Base-by-base conservation (phyloP, 306 rosid species). In the Abrus precatorius region DNA sequence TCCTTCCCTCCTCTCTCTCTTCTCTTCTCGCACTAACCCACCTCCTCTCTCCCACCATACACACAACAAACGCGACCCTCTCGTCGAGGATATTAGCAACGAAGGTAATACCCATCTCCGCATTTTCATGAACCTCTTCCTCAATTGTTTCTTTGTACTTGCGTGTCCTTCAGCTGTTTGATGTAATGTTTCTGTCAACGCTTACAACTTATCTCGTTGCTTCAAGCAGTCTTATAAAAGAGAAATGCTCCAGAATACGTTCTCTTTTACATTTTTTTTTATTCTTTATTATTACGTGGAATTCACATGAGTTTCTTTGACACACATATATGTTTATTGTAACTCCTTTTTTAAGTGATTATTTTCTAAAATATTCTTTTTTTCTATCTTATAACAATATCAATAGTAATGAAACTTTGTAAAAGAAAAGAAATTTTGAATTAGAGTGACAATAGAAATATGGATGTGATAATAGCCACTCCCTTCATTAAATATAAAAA, bases 51-150 rank as follows among this genome's bases (percentile, higher is more conserved):
- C 73, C 65, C 38, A 57, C 14, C 8, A 47, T 52, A 29, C 28
- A 20, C 74, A 74, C 32, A 57, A 72, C 20, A 64, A 64, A 6
- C 62, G 76, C 70, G 72, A 78, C 36, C 41, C 85, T 50, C 36
- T 75, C 34, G 49, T 36, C 4, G 75, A 77, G 20, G 82, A 83
- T 5, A 76, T 80, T 13, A 85, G 67, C 80, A 73, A 85, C 48
- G 85, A 77, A 76, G 91, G 91, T 88, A 77, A 75, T 9, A 33
- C 43, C 49, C 36, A 65, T n/a, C 40, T 30, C 53, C 2, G 32
- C 2, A 2, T 33, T 54, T 49, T 4, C 40, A 7, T 36, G 14
- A 1, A 69, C 30, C 5, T 6, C 7, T 7, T 4, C 3, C 2
- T n/a, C 0, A 9, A 6, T 41, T 66, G 2, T 12, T 0, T 2